These are phyloP conservation scores for Trichomonas vaginalis DNA, from an alignment of 208 protist genomes.

Conservation along the genomic window DNA sequence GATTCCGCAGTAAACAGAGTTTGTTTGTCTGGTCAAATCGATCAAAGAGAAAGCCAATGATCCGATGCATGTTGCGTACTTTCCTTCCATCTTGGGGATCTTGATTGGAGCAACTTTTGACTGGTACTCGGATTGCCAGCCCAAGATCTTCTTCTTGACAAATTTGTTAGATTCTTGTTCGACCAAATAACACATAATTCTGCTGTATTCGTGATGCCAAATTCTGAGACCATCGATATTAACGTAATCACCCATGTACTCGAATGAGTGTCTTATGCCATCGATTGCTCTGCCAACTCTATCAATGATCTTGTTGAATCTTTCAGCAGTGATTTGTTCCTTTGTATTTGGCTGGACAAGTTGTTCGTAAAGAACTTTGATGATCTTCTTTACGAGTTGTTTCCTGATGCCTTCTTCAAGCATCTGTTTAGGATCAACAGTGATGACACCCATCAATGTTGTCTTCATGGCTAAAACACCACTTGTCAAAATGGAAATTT, in stretches of 20 bases:
- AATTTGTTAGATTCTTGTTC: conserved; percentile 10
- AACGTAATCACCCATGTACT: conserved; percentile 15
- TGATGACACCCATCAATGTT: conserved; percentile 41
- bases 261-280: not conserved
- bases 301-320: not conserved
- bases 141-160: not conserved
- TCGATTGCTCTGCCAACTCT: not conserved
- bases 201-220: conserved; percentile 1
- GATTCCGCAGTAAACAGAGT: not conserved
- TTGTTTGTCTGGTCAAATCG: not conserved
- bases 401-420: conserved; percentile 80
- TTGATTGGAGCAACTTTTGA: not conserved
- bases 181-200: not conserved
- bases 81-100: not conserved
- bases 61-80: not conserved
- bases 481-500: not conserved
- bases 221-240: conserved; percentile 5
- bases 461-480: conserved; percentile 36
- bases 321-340: not conserved
- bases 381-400: conserved; percentile 35
- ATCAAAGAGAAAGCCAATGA: not conserved
- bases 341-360: not conserved
- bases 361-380: not conserved
- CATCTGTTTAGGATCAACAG: conserved; percentile 32
- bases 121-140: not conserved